Conservation (phyloP, 2,329 filamentous ascomycete genomes). For the Talaromyces rugulosus region DNA sequence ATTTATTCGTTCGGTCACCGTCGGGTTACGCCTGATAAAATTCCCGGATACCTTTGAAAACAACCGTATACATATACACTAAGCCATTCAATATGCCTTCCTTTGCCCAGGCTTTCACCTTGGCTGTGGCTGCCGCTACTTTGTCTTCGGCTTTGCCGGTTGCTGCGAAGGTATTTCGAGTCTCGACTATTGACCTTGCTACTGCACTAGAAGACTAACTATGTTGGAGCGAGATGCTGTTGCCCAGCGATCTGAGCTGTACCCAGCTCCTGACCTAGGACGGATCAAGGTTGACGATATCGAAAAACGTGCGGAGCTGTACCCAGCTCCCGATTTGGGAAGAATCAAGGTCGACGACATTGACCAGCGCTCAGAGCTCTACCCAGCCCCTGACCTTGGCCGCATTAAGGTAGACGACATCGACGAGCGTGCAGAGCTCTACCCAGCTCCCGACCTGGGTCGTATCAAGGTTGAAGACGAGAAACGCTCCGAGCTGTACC, state of each 20-base stretch:
- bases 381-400: not conserved
- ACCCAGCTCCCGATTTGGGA: slow-evolving; percentile 1
- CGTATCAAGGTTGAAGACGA: slow-evolving; percentile 5
- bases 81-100: slow-evolving; percentile 2
- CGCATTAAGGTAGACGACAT: not conserved
- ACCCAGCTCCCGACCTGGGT: slow-evolving; percentile 1
- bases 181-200: not conserved
- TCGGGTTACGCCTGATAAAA: not conserved
- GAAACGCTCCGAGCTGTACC: slow-evolving; percentile 3
- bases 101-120: not conserved
- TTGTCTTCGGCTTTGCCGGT: slow-evolving; percentile 1
- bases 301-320: slow-evolving; percentile 3
- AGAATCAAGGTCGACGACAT: slow-evolving; percentile 5
- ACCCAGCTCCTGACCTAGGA: slow-evolving; percentile 1
- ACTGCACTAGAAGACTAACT: not conserved
- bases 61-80: not conserved
- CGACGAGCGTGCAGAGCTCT: slow-evolving; percentile 6
- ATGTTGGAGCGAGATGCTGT: not conserved
- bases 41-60: not conserved
- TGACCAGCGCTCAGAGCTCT: not conserved
- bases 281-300: slow-evolving; percentile 4
- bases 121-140: not conserved
- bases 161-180: slow-evolving; percentile 1
- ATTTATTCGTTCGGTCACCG: not conserved
- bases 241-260: slow-evolving; percentile 6